Evolutionary conservation across 805 yeast genomes (phyloP).

Genomic region (Kurtzmaniella fragi): DNA sequence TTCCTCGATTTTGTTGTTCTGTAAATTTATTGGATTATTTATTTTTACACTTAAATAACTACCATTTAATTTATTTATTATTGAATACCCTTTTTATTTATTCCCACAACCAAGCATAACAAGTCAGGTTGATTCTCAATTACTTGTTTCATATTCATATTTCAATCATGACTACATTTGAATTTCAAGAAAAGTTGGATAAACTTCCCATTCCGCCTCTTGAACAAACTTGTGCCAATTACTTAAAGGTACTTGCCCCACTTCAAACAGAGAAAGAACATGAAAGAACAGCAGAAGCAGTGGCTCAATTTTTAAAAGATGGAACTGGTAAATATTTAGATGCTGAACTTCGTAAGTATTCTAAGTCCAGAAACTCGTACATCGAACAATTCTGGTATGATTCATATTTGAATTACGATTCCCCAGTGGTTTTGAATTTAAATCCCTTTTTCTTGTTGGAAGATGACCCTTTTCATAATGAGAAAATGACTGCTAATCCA

Average conservation of each 20-base stretch:
- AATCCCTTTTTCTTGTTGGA: slow-evolving; percentile 88
- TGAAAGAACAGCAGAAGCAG: slow-evolving; percentile 52
- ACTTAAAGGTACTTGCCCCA: slow-evolving; percentile 66
- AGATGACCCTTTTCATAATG: slow-evolving; percentile 80
- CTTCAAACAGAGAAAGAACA: slow-evolving; percentile 77
- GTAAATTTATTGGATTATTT: too few species aligned
- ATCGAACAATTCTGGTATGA: slow-evolving; percentile 96
- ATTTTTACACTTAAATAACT: too few species aligned
- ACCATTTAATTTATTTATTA: too few species aligned
- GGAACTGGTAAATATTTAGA: slow-evolving; percentile 56
- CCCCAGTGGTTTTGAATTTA: slow-evolving; percentile 85
- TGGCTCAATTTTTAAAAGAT: slow-evolving; percentile 48
- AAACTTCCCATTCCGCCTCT: slow-evolving; percentile 81
- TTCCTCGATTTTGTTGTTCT: too few species aligned
- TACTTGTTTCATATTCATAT: not conserved
- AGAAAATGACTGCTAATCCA: slow-evolving; percentile 37
- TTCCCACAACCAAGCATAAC: too few species aligned
- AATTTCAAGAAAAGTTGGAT: slow-evolving; percentile 51
- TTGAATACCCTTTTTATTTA: too few species aligned
- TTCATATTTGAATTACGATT: slow-evolving; percentile 79
- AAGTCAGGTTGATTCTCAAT: not conserved
- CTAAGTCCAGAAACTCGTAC: slow-evolving; percentile 64
- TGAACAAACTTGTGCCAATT: slow-evolving; percentile 58
- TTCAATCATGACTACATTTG: slow-evolving; percentile 41
- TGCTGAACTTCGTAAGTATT: slow-evolving; percentile 55